These are phyloP conservation scores for Sporothrix schenckii DNA, from an alignment of 2,329 filamentous ascomycete genomes.

Conservation along the genomic window DNA sequence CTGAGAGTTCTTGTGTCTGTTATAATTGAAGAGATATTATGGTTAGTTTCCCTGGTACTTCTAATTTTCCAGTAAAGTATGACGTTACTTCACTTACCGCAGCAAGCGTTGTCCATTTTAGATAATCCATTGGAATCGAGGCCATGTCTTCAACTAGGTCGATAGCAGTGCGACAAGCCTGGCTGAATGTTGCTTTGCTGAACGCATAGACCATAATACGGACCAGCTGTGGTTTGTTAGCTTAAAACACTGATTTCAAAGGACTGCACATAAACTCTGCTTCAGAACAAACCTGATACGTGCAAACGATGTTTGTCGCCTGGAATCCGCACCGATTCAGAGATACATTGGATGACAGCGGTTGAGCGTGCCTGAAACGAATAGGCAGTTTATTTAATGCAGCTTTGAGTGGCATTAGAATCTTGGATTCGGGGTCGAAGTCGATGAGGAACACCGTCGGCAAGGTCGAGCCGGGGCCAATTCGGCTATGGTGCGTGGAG, in stretches of 20 bases:
- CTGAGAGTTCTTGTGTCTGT: conserved; percentile 27
- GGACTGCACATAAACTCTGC: not conserved
- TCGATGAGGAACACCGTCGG: conserved; percentile 19
- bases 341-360: conserved; percentile 6
- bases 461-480: not conserved
- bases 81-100: not conserved
- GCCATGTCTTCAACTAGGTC: conserved; percentile 28
- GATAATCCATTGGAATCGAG: conserved; percentile 26
- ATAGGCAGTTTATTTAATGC: not conserved
- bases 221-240: not conserved
- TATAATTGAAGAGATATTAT: too few relatives aligned
- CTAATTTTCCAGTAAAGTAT: not conserved
- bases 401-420: not conserved
- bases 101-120: conserved; percentile 23
- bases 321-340: conserved; percentile 30
- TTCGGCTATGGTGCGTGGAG: not conserved
- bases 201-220: conserved; percentile 26
- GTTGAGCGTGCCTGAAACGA: conserved; percentile 7
- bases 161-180: conserved; percentile 26
- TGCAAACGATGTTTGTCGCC: conserved; percentile 29
- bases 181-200: conserved; percentile 21
- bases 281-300: conserved; percentile 15
- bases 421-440: conserved; percentile 23
- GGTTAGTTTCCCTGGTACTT: not conserved
- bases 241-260: not conserved